Evolutionary conservation across 805 yeast species (phyloP), one percentile per base, ranked within the genome.

Genomic region (Dipodascus geniculatus): DNA sequence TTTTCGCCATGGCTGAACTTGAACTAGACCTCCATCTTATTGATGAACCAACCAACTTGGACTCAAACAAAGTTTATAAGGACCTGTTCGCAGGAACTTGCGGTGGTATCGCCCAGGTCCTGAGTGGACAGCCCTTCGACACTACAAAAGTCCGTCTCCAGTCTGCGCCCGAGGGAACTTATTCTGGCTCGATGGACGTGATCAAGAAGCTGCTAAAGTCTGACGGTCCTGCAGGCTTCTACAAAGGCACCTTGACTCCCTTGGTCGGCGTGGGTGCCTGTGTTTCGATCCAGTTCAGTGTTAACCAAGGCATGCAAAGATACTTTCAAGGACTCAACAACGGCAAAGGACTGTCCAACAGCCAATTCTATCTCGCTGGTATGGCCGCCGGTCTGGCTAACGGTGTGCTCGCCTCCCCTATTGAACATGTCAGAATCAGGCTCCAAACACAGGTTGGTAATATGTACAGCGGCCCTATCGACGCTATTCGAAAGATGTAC

Each of bases 121-220:
- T 93, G 33, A 86, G 85, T 14, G 99, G 99, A 22, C 98, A 93
- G 69, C 97, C 98, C 4, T 91, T 91, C 64, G 98, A 90, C 67
- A 87, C 96, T 8, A 87, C 93, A 48, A 91, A 91, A 70, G 98
- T 93, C 20, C 76, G 99, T 52, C 74, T 93, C 50, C 98, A 93
- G 65, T 83, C 95, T 1, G 88, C 90, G 0, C 82, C 89, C 1
- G 82, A 82, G 33, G 93, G 95, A 2, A 76, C 79, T 17, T 86
- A 85, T 62, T 69, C 69, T 20, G 87, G 89, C 1, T 83, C 96
- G 0, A 60, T 79, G 54, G 95, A 88, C 61, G 96, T 88, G 9
- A 81, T 89, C 20, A 77, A 78, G 63, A 76, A 81, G 60, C 73
- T 93, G 53, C 48, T 91, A 42, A 73, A 75, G 44, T 82, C 85